Conservation (phyloP, 805 yeast species). For the Metschnikowia matae region DNA sequence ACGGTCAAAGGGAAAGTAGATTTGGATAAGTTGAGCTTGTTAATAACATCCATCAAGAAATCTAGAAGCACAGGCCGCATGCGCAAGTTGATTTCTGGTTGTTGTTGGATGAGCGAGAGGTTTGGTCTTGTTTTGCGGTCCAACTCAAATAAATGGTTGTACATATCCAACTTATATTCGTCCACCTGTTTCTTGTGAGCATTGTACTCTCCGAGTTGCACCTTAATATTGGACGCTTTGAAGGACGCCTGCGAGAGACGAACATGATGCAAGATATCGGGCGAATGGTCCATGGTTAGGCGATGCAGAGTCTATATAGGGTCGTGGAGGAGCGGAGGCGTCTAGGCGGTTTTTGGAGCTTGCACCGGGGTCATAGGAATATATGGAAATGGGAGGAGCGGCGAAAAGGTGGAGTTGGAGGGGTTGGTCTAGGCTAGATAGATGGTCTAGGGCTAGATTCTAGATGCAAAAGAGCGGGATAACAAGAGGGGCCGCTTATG, state of each 20-base stretch:
- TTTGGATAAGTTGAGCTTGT: conserved; percentile 36
- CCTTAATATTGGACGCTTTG: conserved; percentile 37
- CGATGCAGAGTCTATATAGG: background rate
- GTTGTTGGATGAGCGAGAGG: conserved; percentile 38
- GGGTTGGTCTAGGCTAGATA: background rate
- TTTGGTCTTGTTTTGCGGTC: conserved; percentile 21
- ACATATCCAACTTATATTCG: conserved; percentile 45
- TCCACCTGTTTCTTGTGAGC: conserved; percentile 41
- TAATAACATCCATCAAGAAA: conserved; percentile 43
- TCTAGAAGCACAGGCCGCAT: conserved; percentile 43
- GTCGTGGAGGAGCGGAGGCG: background rate
- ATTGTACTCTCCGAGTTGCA: conserved; percentile 44
- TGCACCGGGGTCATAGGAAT: conserved; percentile 2
- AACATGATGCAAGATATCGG: conserved; percentile 19
- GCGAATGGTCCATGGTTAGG: conserved; percentile 12
- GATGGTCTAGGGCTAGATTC: background rate
- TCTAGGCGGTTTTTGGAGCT: background rate
- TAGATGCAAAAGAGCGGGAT: background rate
- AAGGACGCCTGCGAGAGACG: conserved; percentile 29
- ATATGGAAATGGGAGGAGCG: background rate
- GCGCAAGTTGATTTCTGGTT: conserved; percentile 42
- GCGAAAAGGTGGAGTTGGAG: background rate
- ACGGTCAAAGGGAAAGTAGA: conserved; percentile 44
- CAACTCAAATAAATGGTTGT: conserved; percentile 29
- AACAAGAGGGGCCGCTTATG: background rate